Base-by-base conservation (phyloP, 345 rosid genomes). In the Diplotaxis tenuifolia region DNA sequence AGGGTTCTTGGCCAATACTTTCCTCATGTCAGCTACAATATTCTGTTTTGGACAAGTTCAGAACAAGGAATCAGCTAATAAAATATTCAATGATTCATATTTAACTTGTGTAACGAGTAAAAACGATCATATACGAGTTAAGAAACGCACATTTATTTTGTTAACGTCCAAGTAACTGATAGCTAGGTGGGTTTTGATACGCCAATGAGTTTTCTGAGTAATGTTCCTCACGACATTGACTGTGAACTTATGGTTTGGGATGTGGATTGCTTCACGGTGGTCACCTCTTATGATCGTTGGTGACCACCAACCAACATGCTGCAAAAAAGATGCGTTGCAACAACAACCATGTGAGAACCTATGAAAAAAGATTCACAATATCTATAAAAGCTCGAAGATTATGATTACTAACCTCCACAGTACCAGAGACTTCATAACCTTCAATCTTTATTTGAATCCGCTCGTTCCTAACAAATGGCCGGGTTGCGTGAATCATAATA, bases 401-500 rank as follows among this genome's bases (percentile, higher is more conserved):
- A 52, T 76, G 54, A 75, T 65, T 38, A 85, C 89, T 62, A 75
- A 95, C 99, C 98, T 95, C 99, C 72, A 95, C 98, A 59, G 91
- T 87, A 72, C 99, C 99, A 82, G 99, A 92, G 71, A 95, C 96
- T 82, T 95, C 98, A 71, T 92, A 92, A 49, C 98, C 96, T 83
- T 90, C 88, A 56, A 95, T 95, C 84, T 87, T 95, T 54, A 96
- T 92, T 73, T 95, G 98, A 80, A 95, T 92, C 99, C 99, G 87
- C 72, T 95, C 99, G 19, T 92, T 92, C 84, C 82, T 19, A 52
- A 90, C 80, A 79, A 95, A 95, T 62, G 99, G 99, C 59, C 89
- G 89, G 45, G 98, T 92, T 40, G 98, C 91, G 57, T 95, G 99
- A 80, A 95, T 88, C 93, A 92, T 92, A 58, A 85, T 54, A 82